A percentile compares a stretch with the other conserved stretches of the same genome.
phyloP scores from a whole-genome alignment of 2,329 filamentous ascomycete species.

The Aphanoascus verrucosus region DNA sequence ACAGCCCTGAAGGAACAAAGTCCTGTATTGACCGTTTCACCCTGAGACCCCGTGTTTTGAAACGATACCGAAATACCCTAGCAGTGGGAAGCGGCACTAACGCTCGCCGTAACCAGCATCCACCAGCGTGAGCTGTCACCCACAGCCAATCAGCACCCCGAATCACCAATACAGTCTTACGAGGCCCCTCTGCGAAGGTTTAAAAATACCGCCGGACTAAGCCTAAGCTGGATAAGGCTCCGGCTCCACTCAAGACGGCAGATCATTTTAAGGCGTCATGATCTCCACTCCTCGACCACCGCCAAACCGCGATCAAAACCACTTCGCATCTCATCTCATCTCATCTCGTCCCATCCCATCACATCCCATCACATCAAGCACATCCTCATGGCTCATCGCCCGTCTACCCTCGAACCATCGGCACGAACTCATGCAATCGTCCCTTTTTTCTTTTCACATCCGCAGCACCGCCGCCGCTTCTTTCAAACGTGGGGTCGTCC shows the following conservation, averaged over 20 bases:
- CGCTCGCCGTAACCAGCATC: not conserved
- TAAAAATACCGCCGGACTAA: not conserved
- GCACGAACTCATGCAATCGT: too few relatives aligned
- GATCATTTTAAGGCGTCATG: conserved; percentile 16
- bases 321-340: not conserved
- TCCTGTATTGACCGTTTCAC: too few relatives aligned
- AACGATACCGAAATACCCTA: conserved; percentile 7
- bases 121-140: not conserved
- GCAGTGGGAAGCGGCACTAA: not conserved
- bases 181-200: conserved; percentile 1
- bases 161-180: not conserved
- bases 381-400: too few relatives aligned
- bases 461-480: not conserved
- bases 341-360: not conserved
- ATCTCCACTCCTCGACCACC: not conserved
- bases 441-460: not conserved
- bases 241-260: conserved; percentile 11
- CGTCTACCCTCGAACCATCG: not conserved
- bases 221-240: not conserved
- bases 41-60: conserved; percentile 5
- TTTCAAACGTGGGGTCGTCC: not conserved
- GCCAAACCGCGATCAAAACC: not conserved
- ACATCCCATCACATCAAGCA: not conserved
- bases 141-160: not conserved
- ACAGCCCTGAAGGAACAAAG: too few relatives aligned